Evolutionary conservation across 768 basidiomycete genomes (phyloP).

Genomic region (Lyophyllum shimeji): DNA sequence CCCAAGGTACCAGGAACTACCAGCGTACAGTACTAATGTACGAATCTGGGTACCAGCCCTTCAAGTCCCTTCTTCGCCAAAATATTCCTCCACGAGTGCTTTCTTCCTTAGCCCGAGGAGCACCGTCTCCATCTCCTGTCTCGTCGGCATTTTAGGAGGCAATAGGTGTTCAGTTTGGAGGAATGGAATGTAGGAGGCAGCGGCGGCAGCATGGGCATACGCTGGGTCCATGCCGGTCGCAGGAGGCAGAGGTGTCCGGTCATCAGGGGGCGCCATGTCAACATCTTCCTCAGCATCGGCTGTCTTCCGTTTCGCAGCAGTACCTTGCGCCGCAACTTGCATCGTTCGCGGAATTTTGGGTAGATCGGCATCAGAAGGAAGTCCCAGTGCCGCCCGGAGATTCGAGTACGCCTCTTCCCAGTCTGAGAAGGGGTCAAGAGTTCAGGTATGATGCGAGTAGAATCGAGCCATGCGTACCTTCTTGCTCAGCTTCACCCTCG

Average conservation of each 20-base stretch:
- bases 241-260: conserved; percentile 20
- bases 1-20: conserved; percentile 7
- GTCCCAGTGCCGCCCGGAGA: conserved; percentile 51
- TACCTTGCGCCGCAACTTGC: background rate
- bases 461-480: conserved; percentile 46
- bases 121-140: conserved; percentile 76
- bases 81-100: conserved; percentile 77
- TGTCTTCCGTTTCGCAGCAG: conserved; percentile 54
- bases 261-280: conserved; percentile 30
- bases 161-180: conserved; percentile 70
- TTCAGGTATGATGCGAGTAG: background rate
- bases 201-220: conserved; percentile 49
- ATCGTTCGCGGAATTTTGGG: conserved; percentile 49
- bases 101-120: conserved; percentile 77
- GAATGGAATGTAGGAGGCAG: conserved; percentile 71
- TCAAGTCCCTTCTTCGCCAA: conserved; percentile 38
- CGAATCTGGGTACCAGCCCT: background rate
- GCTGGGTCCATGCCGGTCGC: conserved; percentile 30
- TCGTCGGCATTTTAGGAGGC: conserved; percentile 73
- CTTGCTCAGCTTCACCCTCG: conserved; percentile 71
- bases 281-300: conserved; percentile 39
- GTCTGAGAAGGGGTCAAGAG: conserved; percentile 37
- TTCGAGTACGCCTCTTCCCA: conserved; percentile 64
- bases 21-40: conserved; percentile 4
- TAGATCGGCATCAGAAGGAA: conserved; percentile 49